Evolutionary conservation across 805 yeast species (phyloP), one percentile per base, ranked within the genome.

Genomic region (Millerago galiae): DNA sequence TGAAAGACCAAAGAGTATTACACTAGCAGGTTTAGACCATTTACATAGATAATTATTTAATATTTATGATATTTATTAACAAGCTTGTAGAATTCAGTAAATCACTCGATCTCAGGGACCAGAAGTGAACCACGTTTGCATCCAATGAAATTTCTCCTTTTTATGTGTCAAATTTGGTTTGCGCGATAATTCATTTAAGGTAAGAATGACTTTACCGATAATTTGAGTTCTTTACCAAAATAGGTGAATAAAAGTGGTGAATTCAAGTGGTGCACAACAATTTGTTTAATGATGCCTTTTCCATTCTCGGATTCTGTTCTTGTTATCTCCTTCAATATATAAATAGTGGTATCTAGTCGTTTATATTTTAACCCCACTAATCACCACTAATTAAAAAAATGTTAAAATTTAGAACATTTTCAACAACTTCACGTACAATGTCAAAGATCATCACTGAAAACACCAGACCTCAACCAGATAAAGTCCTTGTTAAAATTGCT

Each of bases 1-100:
- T 52, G 93, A 84, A 67, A 75, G 93, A 62, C 93, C 93, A 60
- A 83, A 51, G 45, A 53, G 57, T 45, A 45, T 53, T 28, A 51
- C 54, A 3, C 21, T 54, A 35, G 50, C 49, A 29, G 46, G 46
- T 35, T 29, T 53, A 34, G 34, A 49, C 7, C 39, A 38, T 28
- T 27, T 42, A 25, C 31, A 18, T 9, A 35, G 39, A 28, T n/a
- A 14, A 9, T 35, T 37, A 41, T 25, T 29, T 24, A 26, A 14
- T 39, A 34, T 39, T 34, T 27, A 39, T 21, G 30, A 17, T 9
- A 16, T 27, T 28, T 36, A 16, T 27, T 35, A 35, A 4, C 9
- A n/a, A 14, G 16, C 10, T n/a, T 30, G 29, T 27, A 27, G 29
- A 27, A 7, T 10, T 27, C 2, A 13, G 5, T 27, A 6, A 27